Base-by-base conservation (phyloP, 257 asterid genomes). In the Jasminum sambac region DNA sequence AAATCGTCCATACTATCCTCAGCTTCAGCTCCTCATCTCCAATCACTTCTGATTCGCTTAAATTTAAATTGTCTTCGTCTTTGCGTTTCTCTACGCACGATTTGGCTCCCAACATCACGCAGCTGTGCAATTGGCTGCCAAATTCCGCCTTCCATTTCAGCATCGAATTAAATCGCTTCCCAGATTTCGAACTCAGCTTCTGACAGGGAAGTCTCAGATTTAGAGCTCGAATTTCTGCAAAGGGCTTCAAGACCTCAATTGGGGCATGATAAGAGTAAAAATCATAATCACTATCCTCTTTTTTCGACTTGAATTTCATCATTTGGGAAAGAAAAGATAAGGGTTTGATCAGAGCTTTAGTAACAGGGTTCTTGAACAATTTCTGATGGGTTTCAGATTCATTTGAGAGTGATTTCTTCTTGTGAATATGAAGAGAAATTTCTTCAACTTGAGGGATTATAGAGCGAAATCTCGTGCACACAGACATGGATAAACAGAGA, bases 131-230 rank as follows among this genome's bases (percentile, higher is more conserved):
- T 8, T 89, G 90, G 11, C 77, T 74, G 34, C 97, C 96, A 50
- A 85, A 90, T 7, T 88, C 94, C 0, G 90, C 96, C 46, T 79
- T 86, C 97, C 97, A 90, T 74, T 74, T 87, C 77, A 90, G 71
- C 58, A 75, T 55, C 34, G 62, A 55, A 55, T 23, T 63, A 16
- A 41, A 16, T 19, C 11, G 67, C 16, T 77, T 74, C 30, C 71
- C 76, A 1, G 36, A 3, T 44, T 39, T 80, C 0, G 44, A 66
- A 6, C 36, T 60, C 26, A 46, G 40, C 34, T 55, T 74, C 44
- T 46, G 74, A 68, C 78, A 78, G 13, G 93, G 93, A 6, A 87
- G 71, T 16, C 76, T 50, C 63, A 88, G 78, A 16, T 84, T 88
- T 0, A 88, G 78, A 4, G 50, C 34, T 21, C 81, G 85, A 11